Conservation (phyloP, 345 rosid genomes). For the Populus nigra region DNA sequence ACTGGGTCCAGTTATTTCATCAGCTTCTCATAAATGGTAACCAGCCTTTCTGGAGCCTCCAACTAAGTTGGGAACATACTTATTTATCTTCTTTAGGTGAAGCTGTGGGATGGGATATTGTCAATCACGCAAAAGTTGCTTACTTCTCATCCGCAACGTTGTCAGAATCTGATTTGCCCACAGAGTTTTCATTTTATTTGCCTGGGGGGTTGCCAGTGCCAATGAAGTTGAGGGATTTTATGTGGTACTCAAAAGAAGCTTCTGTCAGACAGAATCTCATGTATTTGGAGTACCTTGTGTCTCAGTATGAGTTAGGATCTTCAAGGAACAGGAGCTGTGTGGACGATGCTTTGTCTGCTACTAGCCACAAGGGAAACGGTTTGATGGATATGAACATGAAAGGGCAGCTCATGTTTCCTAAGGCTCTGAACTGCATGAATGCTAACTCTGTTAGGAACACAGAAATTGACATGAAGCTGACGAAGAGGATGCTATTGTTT, state of each 20-base stretch:
- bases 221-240: constrained; percentile 52
- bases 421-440: constrained; percentile 23
- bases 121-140: constrained; percentile 47
- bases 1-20: constrained; percentile 81
- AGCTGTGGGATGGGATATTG: constrained; percentile 53
- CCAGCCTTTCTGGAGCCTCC: constrained; percentile 75
- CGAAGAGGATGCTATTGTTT: constrained; percentile 53
- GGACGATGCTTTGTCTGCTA: constrained; percentile 27
- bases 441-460: constrained; percentile 10
- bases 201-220: constrained; percentile 94
- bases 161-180: constrained; percentile 26
- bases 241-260: constrained; percentile 60
- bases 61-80: constrained; percentile 86
- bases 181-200: constrained; percentile 42
- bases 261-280: constrained; percentile 72
- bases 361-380: constrained; percentile 22
- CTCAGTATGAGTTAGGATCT: constrained; percentile 43
- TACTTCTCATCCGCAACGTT: constrained; percentile 43
- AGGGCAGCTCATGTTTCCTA: constrained; percentile 40
- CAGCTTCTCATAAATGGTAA: constrained; percentile 70
- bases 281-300: constrained; percentile 75
- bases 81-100: constrained; percentile 80
- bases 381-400: constrained; percentile 39
- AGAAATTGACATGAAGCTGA: constrained; percentile 29
- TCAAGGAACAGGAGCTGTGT: constrained; percentile 16